Conservation (phyloP, 495 filamentous ascomycete genomes). For the Polyplosphaeria fusca region DNA sequence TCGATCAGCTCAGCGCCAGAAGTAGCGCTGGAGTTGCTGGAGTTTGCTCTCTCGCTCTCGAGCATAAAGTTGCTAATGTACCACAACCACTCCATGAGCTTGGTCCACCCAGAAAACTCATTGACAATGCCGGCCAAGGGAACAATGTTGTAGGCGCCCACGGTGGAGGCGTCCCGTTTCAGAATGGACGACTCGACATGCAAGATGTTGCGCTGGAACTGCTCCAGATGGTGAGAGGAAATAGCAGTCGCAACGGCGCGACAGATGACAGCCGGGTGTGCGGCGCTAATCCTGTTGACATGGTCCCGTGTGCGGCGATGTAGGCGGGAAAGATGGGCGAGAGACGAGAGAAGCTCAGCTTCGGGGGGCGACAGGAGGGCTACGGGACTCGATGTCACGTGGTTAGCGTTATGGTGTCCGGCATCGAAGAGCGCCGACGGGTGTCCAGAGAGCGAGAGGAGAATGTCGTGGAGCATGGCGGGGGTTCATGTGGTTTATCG, state of each 20-base stretch:
- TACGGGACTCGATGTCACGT: slow-evolving; percentile 44
- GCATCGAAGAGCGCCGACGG: slow-evolving; percentile 73
- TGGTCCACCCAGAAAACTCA: slow-evolving; percentile 80
- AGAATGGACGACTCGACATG: slow-evolving; percentile 79
- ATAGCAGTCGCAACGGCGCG: slow-evolving; percentile 84
- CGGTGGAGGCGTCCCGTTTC: slow-evolving; percentile 63
- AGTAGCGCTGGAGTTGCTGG: slow-evolving; percentile 2
- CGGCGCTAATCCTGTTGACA: slow-evolving; percentile 60
- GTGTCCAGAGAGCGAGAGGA: slow-evolving; percentile 91
- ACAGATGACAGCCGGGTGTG: slow-evolving; percentile 75
- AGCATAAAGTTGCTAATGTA: slow-evolving; percentile 64
- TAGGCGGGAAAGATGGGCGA: slow-evolving; percentile 70
- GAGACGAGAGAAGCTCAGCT: slow-evolving; percentile 71
- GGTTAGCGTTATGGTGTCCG: slow-evolving; percentile 20
- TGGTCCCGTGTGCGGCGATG: slow-evolving; percentile 66
- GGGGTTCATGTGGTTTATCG: slow-evolving; percentile 12
- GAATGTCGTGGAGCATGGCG: slow-evolving; percentile 90
- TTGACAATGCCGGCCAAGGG: slow-evolving; percentile 79
- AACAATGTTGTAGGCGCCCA: slow-evolving; percentile 89
- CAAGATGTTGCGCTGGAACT: slow-evolving; percentile 78
- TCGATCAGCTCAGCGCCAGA: slow-evolving; percentile 72
- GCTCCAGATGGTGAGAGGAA: slow-evolving; percentile 64
- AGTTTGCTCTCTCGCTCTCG: slow-evolving; percentile 33
- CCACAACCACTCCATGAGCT: slow-evolving; percentile 84
- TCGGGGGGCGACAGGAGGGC: slow-evolving; percentile 70